These are phyloP conservation scores for Rubia balearica DNA, from an alignment of 305 asterid genomes.

Conservation along the genomic window DNA sequence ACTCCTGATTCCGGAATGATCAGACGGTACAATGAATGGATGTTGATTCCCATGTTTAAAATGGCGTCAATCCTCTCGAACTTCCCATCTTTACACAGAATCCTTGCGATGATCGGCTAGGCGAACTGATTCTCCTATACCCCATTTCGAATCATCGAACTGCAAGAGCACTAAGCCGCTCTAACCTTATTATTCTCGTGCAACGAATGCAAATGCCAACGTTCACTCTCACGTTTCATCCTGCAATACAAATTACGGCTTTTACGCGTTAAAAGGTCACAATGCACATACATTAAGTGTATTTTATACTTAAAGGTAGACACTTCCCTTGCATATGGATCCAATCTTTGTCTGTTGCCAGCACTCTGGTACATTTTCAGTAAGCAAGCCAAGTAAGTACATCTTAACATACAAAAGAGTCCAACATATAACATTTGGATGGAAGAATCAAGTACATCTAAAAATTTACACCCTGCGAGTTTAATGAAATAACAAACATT, in stretches of 20 bases:
- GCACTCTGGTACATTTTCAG: conserved; percentile 39
- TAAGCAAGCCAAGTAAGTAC: not conserved
- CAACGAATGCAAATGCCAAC: too few relatives aligned
- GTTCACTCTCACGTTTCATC: conserved; percentile 26
- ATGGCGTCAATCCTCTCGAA: conserved; percentile 41
- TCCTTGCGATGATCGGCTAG: conserved; percentile 42
- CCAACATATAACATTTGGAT: not conserved
- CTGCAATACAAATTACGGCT: too few relatives aligned
- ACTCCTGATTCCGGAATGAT: conserved; percentile 32
- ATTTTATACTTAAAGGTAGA: conserved; percentile 21
- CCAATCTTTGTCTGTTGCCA: conserved; percentile 86
- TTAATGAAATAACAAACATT: too few relatives aligned
- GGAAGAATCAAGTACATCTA: not conserved
- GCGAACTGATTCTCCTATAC: conserved; percentile 36
- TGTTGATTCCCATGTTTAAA: conserved; percentile 40
- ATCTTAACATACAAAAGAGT: not conserved
- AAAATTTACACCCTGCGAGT: not conserved
- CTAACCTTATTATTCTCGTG: not conserved
- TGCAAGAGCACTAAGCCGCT: conserved; percentile 50
- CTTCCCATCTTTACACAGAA: conserved; percentile 46
- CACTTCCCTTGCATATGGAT: conserved; percentile 71
- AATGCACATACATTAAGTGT: too few relatives aligned
- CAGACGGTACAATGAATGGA: conserved; percentile 33
- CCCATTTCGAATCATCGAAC: conserved; percentile 43
- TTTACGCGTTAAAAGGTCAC: too few relatives aligned